Conservation (phyloP, 2,329 filamentous ascomycete genomes). For the Pestalotiopsis sp. region DNA sequence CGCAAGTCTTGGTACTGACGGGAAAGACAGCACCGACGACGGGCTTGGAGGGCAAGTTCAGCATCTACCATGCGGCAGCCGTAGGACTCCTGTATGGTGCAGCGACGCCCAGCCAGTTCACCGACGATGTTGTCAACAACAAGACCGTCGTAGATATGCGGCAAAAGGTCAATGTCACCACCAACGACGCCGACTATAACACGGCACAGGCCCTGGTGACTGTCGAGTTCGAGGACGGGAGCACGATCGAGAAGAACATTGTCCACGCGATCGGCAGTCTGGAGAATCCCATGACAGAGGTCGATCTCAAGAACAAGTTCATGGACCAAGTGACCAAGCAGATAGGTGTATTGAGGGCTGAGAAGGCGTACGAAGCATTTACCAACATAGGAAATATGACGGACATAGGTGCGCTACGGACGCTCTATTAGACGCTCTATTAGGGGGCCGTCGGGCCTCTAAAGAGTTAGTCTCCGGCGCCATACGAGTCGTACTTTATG, state of each 20-base stretch:
- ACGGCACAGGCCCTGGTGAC: conserved; percentile 38
- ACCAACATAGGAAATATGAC: conserved; percentile 30
- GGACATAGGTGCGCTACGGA: conserved; percentile 25
- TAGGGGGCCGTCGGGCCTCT: neutral
- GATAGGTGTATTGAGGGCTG: conserved; percentile 36
- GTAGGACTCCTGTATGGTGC: conserved; percentile 50
- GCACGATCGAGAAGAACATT: conserved; percentile 42
- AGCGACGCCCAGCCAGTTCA: conserved; percentile 51
- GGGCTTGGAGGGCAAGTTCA: conserved; percentile 54
- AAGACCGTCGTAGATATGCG: conserved; percentile 39
- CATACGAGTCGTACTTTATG: neutral
- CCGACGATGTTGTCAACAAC: conserved; percentile 45
- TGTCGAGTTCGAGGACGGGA: conserved; percentile 36
- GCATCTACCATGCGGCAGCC: conserved; percentile 54
- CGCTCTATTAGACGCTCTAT: conserved; percentile 14
- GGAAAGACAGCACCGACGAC: conserved; percentile 48
- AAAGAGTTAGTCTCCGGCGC: neutral
- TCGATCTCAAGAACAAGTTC: conserved; percentile 48
- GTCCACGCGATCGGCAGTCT: conserved; percentile 51
- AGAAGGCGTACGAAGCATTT: conserved; percentile 33
- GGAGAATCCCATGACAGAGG: conserved; percentile 45
- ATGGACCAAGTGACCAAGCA: conserved; percentile 43
- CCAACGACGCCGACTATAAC: conserved; percentile 35
- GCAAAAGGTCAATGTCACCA: conserved; percentile 43
- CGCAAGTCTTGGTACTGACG: conserved; percentile 52